Percentiles rank a stretch among this genome's conserved stretches.
Conservation (phyloP, 371 early-diverging fungal genomes). For the Actinomortierella wolfii region DNA sequence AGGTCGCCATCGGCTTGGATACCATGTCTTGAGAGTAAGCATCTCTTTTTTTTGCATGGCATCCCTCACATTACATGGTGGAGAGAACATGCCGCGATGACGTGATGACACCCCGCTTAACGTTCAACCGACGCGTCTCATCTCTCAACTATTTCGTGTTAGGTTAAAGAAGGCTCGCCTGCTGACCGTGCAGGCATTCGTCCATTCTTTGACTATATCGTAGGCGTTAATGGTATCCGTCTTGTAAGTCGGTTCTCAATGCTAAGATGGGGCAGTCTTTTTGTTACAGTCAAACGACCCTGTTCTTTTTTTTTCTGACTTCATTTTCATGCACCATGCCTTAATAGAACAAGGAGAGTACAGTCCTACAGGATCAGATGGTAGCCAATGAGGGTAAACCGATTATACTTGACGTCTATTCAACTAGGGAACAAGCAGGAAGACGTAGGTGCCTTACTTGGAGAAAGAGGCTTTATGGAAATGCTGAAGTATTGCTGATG, state of each 20-base stretch:
- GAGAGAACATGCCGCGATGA: not conserved
- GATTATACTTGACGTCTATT: conserved; percentile 67
- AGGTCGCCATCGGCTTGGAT: conserved; percentile 49
- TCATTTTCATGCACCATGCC: not conserved
- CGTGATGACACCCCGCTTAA: not conserved
- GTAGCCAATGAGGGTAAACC: conserved; percentile 57
- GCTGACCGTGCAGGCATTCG: conserved; percentile 72
- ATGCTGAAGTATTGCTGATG: too few relatives aligned
- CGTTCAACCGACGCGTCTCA: conserved; percentile 1
- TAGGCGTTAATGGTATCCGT: conserved; percentile 64
- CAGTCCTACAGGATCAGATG: conserved; percentile 53
- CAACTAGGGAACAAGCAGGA: conserved; percentile 66
- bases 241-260: conserved; percentile 45
- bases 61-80: not conserved
- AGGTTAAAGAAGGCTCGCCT: conserved; percentile 74
- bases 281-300: not conserved
- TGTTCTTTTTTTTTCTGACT: not conserved
- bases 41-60: not conserved
- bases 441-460: conserved; percentile 50
- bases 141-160: conserved; percentile 2
- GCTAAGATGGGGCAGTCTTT: not conserved
- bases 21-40: conserved; percentile 56
- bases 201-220: conserved; percentile 80
- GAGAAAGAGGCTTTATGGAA: too few relatives aligned
- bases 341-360: conserved; percentile 51